Percentiles rank a stretch among this genome's conserved stretches.
Evolutionary conservation across 441 rosid genomes (phyloP).

Genomic region (Iberis amara): DNA sequence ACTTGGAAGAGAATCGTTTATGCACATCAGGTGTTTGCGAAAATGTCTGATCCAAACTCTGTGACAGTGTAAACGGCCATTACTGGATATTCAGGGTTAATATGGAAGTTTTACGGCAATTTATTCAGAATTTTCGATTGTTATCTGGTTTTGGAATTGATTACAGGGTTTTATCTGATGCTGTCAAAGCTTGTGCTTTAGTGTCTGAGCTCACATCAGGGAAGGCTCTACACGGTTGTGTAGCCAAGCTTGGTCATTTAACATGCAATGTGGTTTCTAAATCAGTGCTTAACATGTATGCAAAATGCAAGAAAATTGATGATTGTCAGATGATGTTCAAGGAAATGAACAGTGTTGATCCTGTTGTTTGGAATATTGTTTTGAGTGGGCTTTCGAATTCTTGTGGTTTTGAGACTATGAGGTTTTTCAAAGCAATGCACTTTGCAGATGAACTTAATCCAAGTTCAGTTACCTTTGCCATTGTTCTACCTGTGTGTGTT

Average conservation of each 20-base stretch:
- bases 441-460: conserved; percentile 39
- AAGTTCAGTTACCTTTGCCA: conserved; percentile 54
- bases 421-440: conserved; percentile 49
- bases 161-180: conserved; percentile 43
- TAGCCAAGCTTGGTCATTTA: conserved; percentile 48
- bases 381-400: conserved; percentile 60
- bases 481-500: conserved; percentile 66
- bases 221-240: conserved; percentile 45
- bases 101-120: conserved; percentile 34
- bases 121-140: conserved; percentile 34
- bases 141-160: conserved; percentile 33
- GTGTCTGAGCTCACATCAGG: conserved; percentile 41
- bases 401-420: conserved; percentile 37
- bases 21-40: conserved; percentile 32
- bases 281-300: conserved; percentile 74
- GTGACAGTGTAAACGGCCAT: neutral
- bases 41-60: conserved; percentile 37
- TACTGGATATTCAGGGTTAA: conserved; percentile 12
- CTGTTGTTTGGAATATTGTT: conserved; percentile 77
- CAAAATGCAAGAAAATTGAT: conserved; percentile 50
- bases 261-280: conserved; percentile 52
- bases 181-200: conserved; percentile 59
- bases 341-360: conserved; percentile 44
- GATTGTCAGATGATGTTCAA: conserved; percentile 55
- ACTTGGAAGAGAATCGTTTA: conserved; percentile 2